Conservation (phyloP, 2,329 filamentous ascomycete genomes). For the Fusarium protoensiforme region DNA sequence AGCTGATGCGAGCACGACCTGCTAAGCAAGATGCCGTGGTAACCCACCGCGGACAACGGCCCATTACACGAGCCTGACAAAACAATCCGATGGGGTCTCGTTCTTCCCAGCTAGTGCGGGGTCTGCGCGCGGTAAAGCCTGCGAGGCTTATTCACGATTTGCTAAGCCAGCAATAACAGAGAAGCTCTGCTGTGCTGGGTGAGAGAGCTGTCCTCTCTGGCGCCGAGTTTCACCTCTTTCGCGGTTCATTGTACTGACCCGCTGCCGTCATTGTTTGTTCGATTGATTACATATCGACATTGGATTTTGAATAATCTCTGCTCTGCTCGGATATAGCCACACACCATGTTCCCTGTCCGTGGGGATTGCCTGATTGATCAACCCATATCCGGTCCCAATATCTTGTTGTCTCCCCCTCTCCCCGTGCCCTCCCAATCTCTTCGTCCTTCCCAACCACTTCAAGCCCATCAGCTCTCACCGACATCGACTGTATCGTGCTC, state of each 20-base stretch:
- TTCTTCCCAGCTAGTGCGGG: slow-evolving; percentile 11
- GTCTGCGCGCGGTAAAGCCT: slow-evolving; percentile 32
- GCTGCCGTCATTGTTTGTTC: not conserved
- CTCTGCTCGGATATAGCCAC: not conserved
- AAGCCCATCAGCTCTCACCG: slow-evolving; percentile 21
- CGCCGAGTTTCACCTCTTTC: not conserved
- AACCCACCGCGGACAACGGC: not conserved
- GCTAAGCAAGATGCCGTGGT: slow-evolving; percentile 14
- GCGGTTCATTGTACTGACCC: not conserved
- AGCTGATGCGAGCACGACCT: slow-evolving; percentile 26
- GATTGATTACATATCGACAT: not conserved
- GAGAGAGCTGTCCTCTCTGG: not conserved
- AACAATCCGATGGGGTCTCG: slow-evolving; percentile 21
- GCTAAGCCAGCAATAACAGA: not conserved
- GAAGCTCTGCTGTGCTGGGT: not conserved
- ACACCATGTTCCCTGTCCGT: not conserved
- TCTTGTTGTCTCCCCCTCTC: not conserved
- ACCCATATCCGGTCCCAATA: slow-evolving; percentile 1
- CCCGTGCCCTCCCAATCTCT: not conserved
- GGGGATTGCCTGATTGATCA: slow-evolving; percentile 4
- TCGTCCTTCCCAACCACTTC: not conserved
- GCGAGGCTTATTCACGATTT: slow-evolving; percentile 45
- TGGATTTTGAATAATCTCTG: not conserved
- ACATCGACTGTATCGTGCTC: slow-evolving; percentile 7
- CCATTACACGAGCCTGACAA: slow-evolving; percentile 48